Evolutionary conservation across 441 rosid species (phyloP).

Genomic region (Sinapis alba): DNA sequence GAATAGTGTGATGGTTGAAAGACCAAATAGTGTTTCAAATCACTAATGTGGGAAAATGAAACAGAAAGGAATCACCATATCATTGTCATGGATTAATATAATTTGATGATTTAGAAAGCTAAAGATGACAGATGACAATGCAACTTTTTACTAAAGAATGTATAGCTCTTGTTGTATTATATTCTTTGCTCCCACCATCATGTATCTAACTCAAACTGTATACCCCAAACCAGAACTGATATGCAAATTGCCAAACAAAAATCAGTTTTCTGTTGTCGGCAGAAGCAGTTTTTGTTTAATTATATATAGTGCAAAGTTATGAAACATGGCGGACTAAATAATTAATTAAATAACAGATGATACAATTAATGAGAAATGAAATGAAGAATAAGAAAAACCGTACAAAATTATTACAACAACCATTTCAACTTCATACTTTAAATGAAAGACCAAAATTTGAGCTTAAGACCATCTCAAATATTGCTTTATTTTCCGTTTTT

Average conservation of each 20-base stretch:
- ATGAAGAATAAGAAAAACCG: neutral
- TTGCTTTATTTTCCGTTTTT: no score
- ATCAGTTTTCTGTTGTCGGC: neutral
- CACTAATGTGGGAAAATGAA: neutral
- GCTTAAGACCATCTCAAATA: constrained; percentile 77
- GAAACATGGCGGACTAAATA: constrained; percentile 16
- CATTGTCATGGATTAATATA: neutral
- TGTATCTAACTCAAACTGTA: neutral
- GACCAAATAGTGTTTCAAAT: neutral
- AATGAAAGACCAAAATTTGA: neutral
- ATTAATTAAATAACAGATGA: constrained; percentile 25
- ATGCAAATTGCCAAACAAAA: neutral
- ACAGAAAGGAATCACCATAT: constrained; percentile 3
- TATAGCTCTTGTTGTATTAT: neutral
- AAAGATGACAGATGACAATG: neutral
- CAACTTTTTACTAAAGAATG: neutral
- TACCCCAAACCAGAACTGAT: neutral
- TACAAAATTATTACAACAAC: constrained; percentile 13
- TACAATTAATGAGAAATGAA: neutral
- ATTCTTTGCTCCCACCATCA: neutral
- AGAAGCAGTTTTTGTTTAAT: neutral
- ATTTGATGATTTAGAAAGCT: neutral
- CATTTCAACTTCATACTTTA: constrained; percentile 18
- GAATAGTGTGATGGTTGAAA: neutral
- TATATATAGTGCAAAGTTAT: neutral